phyloP scores from a whole-genome alignment of 2,329 filamentous ascomycete genomes.

The Orbilia ellipsospora region DNA sequence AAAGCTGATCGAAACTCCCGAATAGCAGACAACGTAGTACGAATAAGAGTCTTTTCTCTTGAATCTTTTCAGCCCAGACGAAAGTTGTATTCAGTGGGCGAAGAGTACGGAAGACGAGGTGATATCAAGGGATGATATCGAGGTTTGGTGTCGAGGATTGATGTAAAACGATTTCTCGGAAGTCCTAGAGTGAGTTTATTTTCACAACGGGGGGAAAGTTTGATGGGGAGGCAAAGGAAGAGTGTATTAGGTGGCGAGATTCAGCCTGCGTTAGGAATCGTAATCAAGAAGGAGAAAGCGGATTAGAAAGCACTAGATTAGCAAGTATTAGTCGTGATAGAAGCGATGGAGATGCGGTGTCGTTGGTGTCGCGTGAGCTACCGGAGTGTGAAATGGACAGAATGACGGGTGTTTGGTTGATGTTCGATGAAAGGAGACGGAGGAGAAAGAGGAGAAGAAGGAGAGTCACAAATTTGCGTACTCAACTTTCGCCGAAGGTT shows the following conservation, averaged over 20 bases:
- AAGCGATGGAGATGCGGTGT: constrained; percentile 7
- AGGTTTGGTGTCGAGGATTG: background rate
- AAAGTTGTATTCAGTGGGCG: constrained; percentile 52
- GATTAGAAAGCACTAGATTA: constrained; percentile 27
- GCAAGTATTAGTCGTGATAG: constrained; percentile 21
- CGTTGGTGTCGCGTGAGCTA: constrained; percentile 47
- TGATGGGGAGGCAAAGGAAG: constrained; percentile 28
- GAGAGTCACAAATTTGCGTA: background rate
- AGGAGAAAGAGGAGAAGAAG: constrained; percentile 15
- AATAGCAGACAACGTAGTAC: constrained; percentile 22
- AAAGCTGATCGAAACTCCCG: constrained; percentile 34
- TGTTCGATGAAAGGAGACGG: constrained; percentile 22
- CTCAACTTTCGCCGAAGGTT: background rate
- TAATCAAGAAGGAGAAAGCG: constrained; percentile 30
- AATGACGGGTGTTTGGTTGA: constrained; percentile 5
- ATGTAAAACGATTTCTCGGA: constrained; percentile 49
- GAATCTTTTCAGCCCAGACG: constrained; percentile 28
- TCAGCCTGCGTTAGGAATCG: constrained; percentile 29
- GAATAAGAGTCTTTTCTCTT: constrained; percentile 5
- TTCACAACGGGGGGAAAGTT: constrained; percentile 30
- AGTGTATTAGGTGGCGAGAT: constrained; percentile 48
- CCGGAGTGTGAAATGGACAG: background rate
- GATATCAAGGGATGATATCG: background rate
- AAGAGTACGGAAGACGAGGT: constrained; percentile 25
- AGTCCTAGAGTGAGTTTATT: constrained; percentile 54